phyloP scores from a whole-genome alignment of 768 basidiomycete genomes.

The Rhizopogon vulgaris region DNA sequence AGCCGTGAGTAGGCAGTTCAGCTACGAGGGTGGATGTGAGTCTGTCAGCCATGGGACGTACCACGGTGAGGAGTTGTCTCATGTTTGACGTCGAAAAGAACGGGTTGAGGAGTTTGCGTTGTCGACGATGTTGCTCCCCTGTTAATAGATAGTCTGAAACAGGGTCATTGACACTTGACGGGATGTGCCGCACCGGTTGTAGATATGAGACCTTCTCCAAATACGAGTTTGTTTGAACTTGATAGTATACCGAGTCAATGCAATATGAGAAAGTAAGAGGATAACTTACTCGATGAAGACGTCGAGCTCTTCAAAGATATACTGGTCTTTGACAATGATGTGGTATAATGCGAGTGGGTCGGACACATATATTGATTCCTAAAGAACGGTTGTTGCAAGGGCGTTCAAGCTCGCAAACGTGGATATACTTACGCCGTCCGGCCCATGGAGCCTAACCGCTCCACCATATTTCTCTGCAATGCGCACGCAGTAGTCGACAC shows the following conservation, averaged over 20 bases:
- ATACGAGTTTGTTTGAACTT: slow-evolving; percentile 1
- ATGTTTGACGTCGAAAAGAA: slow-evolving; percentile 37
- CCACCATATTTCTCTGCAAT: slow-evolving; percentile 30
- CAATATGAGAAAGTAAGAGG: not conserved
- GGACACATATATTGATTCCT: slow-evolving; percentile 40
- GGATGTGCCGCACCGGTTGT: not conserved
- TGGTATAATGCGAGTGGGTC: slow-evolving; percentile 46
- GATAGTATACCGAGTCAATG: not conserved
- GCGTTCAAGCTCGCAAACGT: not conserved
- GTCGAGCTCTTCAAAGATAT: slow-evolving; percentile 41
- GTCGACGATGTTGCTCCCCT: slow-evolving; percentile 38
- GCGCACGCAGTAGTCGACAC: slow-evolving; percentile 30
- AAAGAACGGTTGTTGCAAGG: not conserved
- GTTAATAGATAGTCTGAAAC: not conserved
- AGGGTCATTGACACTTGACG: not conserved
- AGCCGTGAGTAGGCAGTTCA: slow-evolving; percentile 14
- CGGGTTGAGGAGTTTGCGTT: slow-evolving; percentile 39
- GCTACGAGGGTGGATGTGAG: slow-evolving; percentile 15
- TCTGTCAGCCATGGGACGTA: slow-evolving; percentile 27
- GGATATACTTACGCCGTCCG: slow-evolving; percentile 35
- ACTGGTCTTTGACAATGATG: slow-evolving; percentile 43
- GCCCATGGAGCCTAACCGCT: slow-evolving; percentile 39
- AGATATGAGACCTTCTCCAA: slow-evolving; percentile 1
- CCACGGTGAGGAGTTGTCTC: slow-evolving; percentile 22
- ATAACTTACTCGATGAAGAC: slow-evolving; percentile 37